These are phyloP conservation scores for Mucor ambiguus DNA, from an alignment of 371 early-diverging fungal genomes.

Conservation along the genomic window DNA sequence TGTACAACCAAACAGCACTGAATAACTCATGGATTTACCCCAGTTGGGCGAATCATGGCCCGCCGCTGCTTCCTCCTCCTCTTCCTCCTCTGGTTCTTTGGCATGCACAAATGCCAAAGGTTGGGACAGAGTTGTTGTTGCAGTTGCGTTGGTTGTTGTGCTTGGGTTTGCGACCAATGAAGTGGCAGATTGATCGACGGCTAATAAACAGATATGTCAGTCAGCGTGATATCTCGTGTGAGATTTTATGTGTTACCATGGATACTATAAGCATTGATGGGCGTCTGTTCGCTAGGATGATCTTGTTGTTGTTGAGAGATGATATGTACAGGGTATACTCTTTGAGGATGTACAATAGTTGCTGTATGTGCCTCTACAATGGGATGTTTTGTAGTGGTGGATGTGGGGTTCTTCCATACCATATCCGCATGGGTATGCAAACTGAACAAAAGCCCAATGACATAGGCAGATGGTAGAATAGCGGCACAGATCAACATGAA, in stretches of 20 bases:
- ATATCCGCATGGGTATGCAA: conserved; percentile 89
- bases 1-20: conserved; percentile 84
- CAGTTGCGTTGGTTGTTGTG: not conserved
- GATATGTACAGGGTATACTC: conserved; percentile 27
- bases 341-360: conserved; percentile 1
- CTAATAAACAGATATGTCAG: not conserved
- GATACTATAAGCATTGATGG: conserved; percentile 10
- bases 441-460: conserved; percentile 92
- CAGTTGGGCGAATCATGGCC: conserved; percentile 97
- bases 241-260: not conserved
- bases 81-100: conserved; percentile 58
- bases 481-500: conserved; percentile 90
- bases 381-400: not conserved
- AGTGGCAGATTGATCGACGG: not conserved
- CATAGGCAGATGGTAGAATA: conserved; percentile 84
- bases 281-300: conserved; percentile 17
- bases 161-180: not conserved
- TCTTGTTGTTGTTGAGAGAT: conserved; percentile 13
- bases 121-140: not conserved
- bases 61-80: conserved; percentile 64
- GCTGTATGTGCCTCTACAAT: not conserved
- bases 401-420: conserved; percentile 71
- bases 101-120: conserved; percentile 44
- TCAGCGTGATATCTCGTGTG: not conserved
- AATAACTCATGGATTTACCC: conserved; percentile 78